Conservation (phyloP, 352 stramenopile species). For the Salisapilia sapeloensis region DNA sequence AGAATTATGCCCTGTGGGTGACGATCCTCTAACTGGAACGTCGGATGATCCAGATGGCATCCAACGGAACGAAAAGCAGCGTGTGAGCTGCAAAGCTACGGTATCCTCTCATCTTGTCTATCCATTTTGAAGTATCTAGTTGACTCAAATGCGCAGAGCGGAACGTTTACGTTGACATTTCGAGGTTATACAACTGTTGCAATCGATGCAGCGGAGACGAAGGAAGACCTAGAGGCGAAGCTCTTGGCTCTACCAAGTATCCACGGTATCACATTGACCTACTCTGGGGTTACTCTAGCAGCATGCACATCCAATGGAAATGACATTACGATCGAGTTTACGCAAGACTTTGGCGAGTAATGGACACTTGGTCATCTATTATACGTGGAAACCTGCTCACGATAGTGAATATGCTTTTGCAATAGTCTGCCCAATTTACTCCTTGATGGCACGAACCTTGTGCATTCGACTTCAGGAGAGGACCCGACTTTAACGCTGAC, state of each 20-base stretch:
- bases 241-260: conserved; percentile 42
- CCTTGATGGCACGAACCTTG: conserved; percentile 28
- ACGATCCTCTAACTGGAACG: conserved; percentile 75
- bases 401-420: neutral
- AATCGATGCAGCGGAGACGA: conserved; percentile 40
- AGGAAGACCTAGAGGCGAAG: conserved; percentile 23
- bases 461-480: conserved; percentile 26
- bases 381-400: neutral
- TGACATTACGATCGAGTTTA: conserved; percentile 61
- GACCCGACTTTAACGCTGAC: conserved; percentile 21
- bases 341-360: conserved; percentile 60
- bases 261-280: conserved; percentile 42
- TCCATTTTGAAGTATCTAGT: conserved; percentile 6
- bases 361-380: conserved; percentile 2
- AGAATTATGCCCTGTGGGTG: conserved; percentile 61
- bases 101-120: conserved; percentile 8
- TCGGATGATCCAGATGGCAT: conserved; percentile 36
- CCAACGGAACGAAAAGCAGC: conserved; percentile 53
- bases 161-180: conserved; percentile 77
- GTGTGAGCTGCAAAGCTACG: conserved; percentile 52
- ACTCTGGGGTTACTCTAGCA: conserved; percentile 41
- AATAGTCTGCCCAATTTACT: conserved; percentile 31
- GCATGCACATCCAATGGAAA: conserved; percentile 58
- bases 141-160: conserved; percentile 11
- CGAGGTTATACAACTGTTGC: conserved; percentile 49